phyloP scores from a whole-genome alignment of 768 basidiomycete species.

The Scleroderma bovista region DNA sequence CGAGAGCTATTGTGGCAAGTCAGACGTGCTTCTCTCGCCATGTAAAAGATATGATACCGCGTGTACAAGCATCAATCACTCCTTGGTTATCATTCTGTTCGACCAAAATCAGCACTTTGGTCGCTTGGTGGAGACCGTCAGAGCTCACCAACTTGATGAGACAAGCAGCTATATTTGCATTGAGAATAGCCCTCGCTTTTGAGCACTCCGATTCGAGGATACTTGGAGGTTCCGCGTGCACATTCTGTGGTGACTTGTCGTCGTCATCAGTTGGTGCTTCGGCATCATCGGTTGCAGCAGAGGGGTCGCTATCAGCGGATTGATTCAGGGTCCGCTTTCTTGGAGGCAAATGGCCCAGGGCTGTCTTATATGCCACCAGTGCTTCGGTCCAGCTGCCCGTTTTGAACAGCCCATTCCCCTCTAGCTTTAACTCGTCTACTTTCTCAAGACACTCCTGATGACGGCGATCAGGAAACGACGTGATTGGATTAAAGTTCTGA shows the following conservation, averaged over 20 bases:
- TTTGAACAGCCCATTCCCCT: slow-evolving; percentile 75
- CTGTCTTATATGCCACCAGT: slow-evolving; percentile 62
- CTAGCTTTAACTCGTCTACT: slow-evolving; percentile 61
- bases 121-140: not conserved
- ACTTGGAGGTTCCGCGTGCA: slow-evolving; percentile 15
- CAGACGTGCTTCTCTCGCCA: not conserved
- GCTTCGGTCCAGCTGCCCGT: slow-evolving; percentile 64
- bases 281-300: slow-evolving; percentile 12
- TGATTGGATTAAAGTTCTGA: not conserved
- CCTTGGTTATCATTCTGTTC: slow-evolving; percentile 70
- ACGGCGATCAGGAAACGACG: slow-evolving; percentile 1
- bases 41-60: slow-evolving; percentile 40
- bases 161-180: slow-evolving; percentile 89
- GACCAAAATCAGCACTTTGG: slow-evolving; percentile 2
- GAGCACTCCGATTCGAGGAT: slow-evolving; percentile 42
- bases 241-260: slow-evolving; percentile 13
- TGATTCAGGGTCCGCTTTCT: slow-evolving; percentile 22
- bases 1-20: slow-evolving; percentile 53
- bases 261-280: slow-evolving; percentile 11
- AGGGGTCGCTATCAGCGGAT: slow-evolving; percentile 14
- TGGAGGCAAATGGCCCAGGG: slow-evolving; percentile 60
- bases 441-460: slow-evolving; percentile 39
- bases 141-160: slow-evolving; percentile 65
- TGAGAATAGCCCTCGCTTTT: slow-evolving; percentile 64
- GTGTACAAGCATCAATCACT: slow-evolving; percentile 73